Percentiles rank a stretch among this genome's conserved stretches.
Evolutionary conservation across 2,329 filamentous ascomycete species (phyloP).

Genomic region (Capronia epimyces): DNA sequence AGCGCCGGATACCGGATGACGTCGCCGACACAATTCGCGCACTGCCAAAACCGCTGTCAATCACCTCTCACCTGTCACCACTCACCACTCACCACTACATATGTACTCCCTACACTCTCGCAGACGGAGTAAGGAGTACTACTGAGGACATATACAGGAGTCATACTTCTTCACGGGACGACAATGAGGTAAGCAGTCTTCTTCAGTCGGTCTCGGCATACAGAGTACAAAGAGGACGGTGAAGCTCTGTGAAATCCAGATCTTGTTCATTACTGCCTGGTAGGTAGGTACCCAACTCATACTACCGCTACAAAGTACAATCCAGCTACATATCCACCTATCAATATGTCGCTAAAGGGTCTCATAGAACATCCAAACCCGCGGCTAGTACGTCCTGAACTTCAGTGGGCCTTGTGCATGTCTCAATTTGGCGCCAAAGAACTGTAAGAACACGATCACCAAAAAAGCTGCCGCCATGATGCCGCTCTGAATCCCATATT

Average conservation of each 20-base stretch:
- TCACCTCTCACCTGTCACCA: no score
- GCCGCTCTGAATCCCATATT: slow-evolving; percentile 44
- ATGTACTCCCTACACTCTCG: no score
- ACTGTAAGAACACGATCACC: slow-evolving; percentile 34
- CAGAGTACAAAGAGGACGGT: no score
- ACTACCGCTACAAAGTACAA: not conserved
- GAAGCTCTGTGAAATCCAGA: not conserved
- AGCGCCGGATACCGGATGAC: slow-evolving; percentile 1
- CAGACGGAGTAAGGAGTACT: no score
- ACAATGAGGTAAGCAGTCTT: no score
- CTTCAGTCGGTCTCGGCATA: no score
- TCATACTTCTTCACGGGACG: no score
- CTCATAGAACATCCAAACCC: not conserved
- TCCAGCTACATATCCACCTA: not conserved
- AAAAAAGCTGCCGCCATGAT: slow-evolving; percentile 37
- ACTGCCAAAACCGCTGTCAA: not conserved
- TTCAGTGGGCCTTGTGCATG: slow-evolving; percentile 35
- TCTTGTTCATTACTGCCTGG: not conserved
- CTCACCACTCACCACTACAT: not conserved
- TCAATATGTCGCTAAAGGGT: not conserved
- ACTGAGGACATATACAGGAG: no score
- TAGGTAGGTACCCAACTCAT: no score
- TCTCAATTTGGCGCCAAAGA: slow-evolving; percentile 36
- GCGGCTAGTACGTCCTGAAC: slow-evolving; percentile 28
- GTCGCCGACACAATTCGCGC: not conserved